phyloP scores from a whole-genome alignment of 2,329 filamentous ascomycete species.

The Colletotrichum higginsianum region DNA sequence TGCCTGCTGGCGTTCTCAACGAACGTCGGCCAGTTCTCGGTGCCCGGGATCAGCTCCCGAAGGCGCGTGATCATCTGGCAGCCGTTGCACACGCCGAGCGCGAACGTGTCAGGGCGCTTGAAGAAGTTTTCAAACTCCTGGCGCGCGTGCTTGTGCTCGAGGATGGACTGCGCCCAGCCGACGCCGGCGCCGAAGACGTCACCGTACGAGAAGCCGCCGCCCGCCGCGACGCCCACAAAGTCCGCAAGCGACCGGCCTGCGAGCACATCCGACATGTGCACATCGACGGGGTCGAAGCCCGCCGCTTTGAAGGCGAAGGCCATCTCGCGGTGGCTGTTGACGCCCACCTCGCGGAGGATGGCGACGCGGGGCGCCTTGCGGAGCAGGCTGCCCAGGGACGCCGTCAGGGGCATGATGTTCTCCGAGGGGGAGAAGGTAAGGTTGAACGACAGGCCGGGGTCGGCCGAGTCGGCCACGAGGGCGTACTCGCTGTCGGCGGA shows the following conservation, averaged over 20 bases:
- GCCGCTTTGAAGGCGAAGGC: constrained; percentile 94
- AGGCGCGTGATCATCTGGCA: constrained; percentile 91
- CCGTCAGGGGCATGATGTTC: constrained; percentile 77
- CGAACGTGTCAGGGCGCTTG: constrained; percentile 88
- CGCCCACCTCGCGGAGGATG: constrained; percentile 94
- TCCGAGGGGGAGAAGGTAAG: constrained; percentile 86
- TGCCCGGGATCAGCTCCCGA: constrained; percentile 89
- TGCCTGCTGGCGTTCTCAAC: constrained; percentile 88
- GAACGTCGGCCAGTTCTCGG: constrained; percentile 87
- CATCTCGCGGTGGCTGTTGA: constrained; percentile 98
- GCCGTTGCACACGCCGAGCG: constrained; percentile 95
- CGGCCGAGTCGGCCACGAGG: constrained; percentile 79
- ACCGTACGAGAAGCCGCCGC: constrained; percentile 96
- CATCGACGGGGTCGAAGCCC: constrained; percentile 91
- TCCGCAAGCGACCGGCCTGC: constrained; percentile 83
- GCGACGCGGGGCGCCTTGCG: constrained; percentile 81
- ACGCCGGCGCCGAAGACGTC: constrained; percentile 90
- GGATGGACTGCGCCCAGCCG: constrained; percentile 95
- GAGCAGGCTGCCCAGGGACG: constrained; percentile 66
- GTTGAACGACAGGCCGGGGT: constrained; percentile 89
- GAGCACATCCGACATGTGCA: constrained; percentile 96
- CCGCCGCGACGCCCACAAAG: constrained; percentile 93
- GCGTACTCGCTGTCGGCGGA: constrained; percentile 89
- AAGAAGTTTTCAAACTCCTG: constrained; percentile 90
- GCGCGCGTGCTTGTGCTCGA: constrained; percentile 84